Conservation (phyloP, 257 asterid species). For the Nicotiana tomentosiformis region DNA sequence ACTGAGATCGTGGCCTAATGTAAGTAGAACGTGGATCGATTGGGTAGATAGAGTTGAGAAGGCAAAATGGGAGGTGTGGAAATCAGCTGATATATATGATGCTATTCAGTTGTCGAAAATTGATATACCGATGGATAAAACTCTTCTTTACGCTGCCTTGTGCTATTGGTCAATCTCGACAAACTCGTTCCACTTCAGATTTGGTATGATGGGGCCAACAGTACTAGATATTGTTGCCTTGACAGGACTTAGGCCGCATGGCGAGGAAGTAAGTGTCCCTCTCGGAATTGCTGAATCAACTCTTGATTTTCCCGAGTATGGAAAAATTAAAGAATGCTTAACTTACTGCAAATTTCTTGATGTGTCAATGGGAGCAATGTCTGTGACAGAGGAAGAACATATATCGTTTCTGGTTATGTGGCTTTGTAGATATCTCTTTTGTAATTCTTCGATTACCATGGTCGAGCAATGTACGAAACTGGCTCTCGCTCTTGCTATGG, state of each 20-base stretch:
- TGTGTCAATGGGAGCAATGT: conserved; percentile 1
- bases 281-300: background rate
- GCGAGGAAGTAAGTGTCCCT: background rate
- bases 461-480: conserved; percentile 5
- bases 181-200: conserved; percentile 12
- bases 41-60: conserved; percentile 14
- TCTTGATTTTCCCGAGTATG: background rate
- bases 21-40: conserved; percentile 8
- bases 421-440: conserved; percentile 7
- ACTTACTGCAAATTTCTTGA: conserved; percentile 12
- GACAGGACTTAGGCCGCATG: conserved; percentile 15
- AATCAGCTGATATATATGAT: conserved; percentile 9
- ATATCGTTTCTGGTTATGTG: conserved; percentile 15
- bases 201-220: conserved; percentile 20
- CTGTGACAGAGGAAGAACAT: conserved; percentile 16
- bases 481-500: conserved; percentile 6
- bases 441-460: background rate
- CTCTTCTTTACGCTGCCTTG: conserved; percentile 11
- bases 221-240: conserved; percentile 13
- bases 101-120: conserved; percentile 15
- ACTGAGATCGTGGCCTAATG: conserved; percentile 9
- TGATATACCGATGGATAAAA: background rate
- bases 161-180: conserved; percentile 15
- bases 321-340: background rate
- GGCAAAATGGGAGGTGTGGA: conserved; percentile 12